Evolutionary conservation across 306 rosid species (phyloP).

Genomic region (Dalbergia cochinchinensis): DNA sequence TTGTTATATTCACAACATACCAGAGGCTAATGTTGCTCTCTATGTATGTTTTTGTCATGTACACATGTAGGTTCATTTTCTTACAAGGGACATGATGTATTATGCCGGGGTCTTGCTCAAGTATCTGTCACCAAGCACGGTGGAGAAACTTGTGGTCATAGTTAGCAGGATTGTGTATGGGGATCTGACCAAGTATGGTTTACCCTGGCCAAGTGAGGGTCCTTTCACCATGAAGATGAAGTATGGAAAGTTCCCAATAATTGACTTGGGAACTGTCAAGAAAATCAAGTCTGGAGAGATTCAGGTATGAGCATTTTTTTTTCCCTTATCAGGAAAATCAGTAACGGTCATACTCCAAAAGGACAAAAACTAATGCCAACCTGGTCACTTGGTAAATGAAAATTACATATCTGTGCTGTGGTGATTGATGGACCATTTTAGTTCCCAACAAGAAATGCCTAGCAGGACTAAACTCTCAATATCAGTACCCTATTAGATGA

Average conservation of each 20-base stretch:
- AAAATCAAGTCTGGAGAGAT: slow-evolving; percentile 70
- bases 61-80: slow-evolving; percentile 60
- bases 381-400: too few species aligned
- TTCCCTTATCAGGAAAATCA: neutral
- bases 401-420: too few species aligned
- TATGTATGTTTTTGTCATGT: neutral
- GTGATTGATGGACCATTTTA: too few species aligned
- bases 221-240: slow-evolving; percentile 69
- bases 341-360: too few species aligned
- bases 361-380: too few species aligned
- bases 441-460: too few species aligned
- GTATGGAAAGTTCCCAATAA: slow-evolving; percentile 68
- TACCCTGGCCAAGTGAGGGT: slow-evolving; percentile 63
- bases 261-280: slow-evolving; percentile 61
- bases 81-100: slow-evolving; percentile 67
- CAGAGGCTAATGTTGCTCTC: neutral
- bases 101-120: slow-evolving; percentile 49
- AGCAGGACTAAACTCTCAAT: too few species aligned
- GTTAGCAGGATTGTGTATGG: slow-evolving; percentile 63
- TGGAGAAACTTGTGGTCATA: slow-evolving; percentile 59
- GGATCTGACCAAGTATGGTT: slow-evolving; percentile 63
- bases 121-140: slow-evolving; percentile 48
- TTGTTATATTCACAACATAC: too few species aligned
- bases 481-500: too few species aligned
- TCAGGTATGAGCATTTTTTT: slow-evolving; percentile 52